phyloP scores from a whole-genome alignment of 1,284 basidiomycete species.

The Ceratobasidium sp. region DNA sequence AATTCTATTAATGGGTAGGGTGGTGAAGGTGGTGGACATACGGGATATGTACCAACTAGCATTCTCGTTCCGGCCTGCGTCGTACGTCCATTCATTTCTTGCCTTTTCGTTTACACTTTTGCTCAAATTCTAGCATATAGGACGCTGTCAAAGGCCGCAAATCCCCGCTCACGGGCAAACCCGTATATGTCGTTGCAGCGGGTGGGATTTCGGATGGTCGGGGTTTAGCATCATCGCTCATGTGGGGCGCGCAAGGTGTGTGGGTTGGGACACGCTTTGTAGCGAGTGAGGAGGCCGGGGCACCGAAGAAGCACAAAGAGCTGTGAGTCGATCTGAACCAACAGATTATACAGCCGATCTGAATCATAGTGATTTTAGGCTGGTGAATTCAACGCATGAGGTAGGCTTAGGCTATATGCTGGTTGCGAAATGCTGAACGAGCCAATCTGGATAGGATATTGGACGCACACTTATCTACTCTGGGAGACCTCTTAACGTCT shows the following conservation, averaged over 20 bases:
- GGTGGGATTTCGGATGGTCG: constrained; percentile 90
- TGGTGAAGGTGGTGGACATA: constrained; percentile 84
- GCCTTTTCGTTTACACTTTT: not conserved
- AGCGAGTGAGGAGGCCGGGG: constrained; percentile 82
- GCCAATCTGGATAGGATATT: constrained; percentile 16
- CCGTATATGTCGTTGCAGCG: constrained; percentile 85
- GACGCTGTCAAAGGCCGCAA: constrained; percentile 80
- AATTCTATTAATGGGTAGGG: constrained; percentile 57
- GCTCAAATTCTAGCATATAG: not conserved
- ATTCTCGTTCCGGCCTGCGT: constrained; percentile 88
- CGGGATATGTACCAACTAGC: constrained; percentile 71
- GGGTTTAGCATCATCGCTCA: constrained; percentile 86
- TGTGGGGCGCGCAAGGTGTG: constrained; percentile 87
- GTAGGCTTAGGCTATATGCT: constrained; percentile 13
- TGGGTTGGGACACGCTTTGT: constrained; percentile 96
- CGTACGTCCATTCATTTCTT: constrained; percentile 16
- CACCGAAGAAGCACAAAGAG: constrained; percentile 87
- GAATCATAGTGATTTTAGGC: constrained; percentile 35
- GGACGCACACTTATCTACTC: constrained; percentile 84
- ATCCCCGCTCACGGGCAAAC: constrained; percentile 82
- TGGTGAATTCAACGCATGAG: constrained; percentile 73
- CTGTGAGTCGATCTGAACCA: constrained; percentile 55
- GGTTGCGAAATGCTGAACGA: constrained; percentile 65
- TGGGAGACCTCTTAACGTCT: constrained; percentile 87
- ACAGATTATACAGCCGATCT: no score